These are phyloP conservation scores for Kickxella alabastrina DNA, from an alignment of 192 early-diverging fungal genomes.

Conservation along the genomic window DNA sequence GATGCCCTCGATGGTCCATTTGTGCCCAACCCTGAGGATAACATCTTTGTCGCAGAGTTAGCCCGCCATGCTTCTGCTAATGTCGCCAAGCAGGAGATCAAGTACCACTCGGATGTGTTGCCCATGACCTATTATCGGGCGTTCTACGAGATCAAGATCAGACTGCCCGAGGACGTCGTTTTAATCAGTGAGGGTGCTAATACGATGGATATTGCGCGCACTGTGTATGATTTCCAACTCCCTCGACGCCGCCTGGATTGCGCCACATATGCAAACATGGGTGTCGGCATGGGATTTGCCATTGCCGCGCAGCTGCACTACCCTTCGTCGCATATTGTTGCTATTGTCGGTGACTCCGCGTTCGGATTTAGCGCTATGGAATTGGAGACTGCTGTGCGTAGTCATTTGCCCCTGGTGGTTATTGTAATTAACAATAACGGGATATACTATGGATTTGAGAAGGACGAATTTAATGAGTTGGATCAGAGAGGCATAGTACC, in stretches of 20 bases:
- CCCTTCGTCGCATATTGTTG: conserved; percentile 53
- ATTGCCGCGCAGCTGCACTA: conserved; percentile 64
- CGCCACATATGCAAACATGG: conserved; percentile 74
- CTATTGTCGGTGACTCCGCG: conserved; percentile 71
- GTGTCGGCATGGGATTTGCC: conserved; percentile 72
- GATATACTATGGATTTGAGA: conserved; percentile 66
- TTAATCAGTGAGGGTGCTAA: conserved; percentile 73
- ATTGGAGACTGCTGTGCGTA: conserved; percentile 65
- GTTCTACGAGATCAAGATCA: conserved; percentile 61
- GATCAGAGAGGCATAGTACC: conserved; percentile 49
- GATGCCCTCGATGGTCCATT: conserved; percentile 22
- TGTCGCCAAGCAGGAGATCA: conserved; percentile 32
- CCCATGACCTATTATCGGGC: conserved; percentile 68
- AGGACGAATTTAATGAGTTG: conserved; percentile 46
- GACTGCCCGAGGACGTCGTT: conserved; percentile 54
- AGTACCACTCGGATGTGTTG: conserved; percentile 39
- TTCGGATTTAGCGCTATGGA: conserved; percentile 82
- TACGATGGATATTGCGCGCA: conserved; percentile 76
- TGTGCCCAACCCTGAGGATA: conserved; percentile 7
- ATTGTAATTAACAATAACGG: conserved; percentile 78
- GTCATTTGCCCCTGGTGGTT: conserved; percentile 60
- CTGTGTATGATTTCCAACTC: conserved; percentile 59
- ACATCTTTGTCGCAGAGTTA: conserved; percentile 22
- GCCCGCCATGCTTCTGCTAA: conserved; percentile 47
- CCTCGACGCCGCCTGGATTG: conserved; percentile 68